Percentiles rank a stretch among this genome's conserved stretches.
These are phyloP conservation scores for Xerocomus minutiporus DNA, from an alignment of 1,284 basidiomycete species.

Conservation along the genomic window DNA sequence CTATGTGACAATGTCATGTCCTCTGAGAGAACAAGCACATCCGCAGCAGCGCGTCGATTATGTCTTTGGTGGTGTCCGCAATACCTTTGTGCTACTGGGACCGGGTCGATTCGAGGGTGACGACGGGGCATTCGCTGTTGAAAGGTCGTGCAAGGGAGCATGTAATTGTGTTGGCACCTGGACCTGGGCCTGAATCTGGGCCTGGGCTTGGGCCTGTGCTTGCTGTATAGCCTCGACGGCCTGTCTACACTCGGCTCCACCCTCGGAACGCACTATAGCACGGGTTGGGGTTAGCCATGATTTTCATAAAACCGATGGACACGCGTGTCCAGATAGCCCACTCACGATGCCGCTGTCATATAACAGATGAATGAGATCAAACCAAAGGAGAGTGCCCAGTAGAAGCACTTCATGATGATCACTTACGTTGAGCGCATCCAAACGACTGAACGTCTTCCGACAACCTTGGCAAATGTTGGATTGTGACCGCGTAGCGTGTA, in stretches of 20 bases:
- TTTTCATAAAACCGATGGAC: conserved; percentile 18
- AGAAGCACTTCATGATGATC: conserved; percentile 27
- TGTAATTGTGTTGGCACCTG: conserved; percentile 23
- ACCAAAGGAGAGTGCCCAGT: conserved; percentile 15
- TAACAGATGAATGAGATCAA: conserved; percentile 21
- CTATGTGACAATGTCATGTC: conserved; percentile 14
- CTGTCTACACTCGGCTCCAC: conserved; percentile 68
- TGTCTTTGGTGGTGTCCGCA: conserved; percentile 20
- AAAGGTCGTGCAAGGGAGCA: conserved; percentile 19
- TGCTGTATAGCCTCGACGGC: conserved; percentile 37
- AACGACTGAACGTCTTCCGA: conserved; percentile 89
- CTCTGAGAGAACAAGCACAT: conserved; percentile 3
- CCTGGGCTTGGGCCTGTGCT: conserved; percentile 27
- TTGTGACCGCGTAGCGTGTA: conserved; percentile 80
- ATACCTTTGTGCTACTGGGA: conserved; percentile 17
- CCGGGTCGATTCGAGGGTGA: conserved; percentile 22
- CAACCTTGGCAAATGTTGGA: conserved; percentile 88
- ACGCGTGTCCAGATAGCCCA: conserved; percentile 18
- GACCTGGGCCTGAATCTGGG: conserved; percentile 16
- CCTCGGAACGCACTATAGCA: conserved; percentile 69
- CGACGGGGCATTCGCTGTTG: conserved; percentile 15
- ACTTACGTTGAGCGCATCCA: conserved; percentile 91
- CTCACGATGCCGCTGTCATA: conserved; percentile 33
- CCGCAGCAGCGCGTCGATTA: conserved; percentile 7
- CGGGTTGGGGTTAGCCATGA: conserved; percentile 20